These are phyloP conservation scores for Yarrowia sp. DNA, from an alignment of 805 yeast genomes.

Conservation along the genomic window DNA sequence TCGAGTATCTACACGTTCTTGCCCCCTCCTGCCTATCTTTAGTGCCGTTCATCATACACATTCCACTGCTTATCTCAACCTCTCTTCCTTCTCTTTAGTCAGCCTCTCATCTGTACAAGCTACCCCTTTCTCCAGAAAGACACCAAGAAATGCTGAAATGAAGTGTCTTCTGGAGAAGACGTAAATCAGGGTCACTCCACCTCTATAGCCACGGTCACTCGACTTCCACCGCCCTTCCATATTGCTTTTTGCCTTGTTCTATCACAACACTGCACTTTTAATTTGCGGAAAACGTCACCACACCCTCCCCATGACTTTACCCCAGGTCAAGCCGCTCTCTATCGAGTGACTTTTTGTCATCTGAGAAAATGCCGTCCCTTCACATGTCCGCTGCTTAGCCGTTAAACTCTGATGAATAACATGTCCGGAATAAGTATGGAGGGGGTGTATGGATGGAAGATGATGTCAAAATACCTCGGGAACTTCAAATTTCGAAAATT, in stretches of 20 bases:
- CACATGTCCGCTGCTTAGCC: conserved; percentile 31
- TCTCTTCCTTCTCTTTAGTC: neutral
- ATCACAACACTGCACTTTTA: neutral
- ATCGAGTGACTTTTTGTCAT: conserved; percentile 22
- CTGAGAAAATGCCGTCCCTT: conserved; percentile 21
- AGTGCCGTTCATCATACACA: neutral
- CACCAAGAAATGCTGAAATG: too few species aligned
- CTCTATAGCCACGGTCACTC: neutral
- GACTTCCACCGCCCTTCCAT: neutral
- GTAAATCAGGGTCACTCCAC: neutral
- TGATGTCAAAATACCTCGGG: too few species aligned
- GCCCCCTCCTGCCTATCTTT: neutral
- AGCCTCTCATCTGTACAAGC: conserved; percentile 3
- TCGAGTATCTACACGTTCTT: too few species aligned
- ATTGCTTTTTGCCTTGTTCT: neutral
- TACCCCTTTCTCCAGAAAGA: too few species aligned
- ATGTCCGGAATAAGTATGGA: conserved; percentile 1
- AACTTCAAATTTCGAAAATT: too few species aligned
- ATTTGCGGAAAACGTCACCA: neutral
- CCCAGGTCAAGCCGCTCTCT: conserved; percentile 25
- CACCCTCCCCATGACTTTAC: conserved; percentile 22
- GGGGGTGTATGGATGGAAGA: neutral
- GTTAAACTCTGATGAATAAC: conserved; percentile 10
- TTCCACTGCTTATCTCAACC: neutral
- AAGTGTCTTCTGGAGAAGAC: too few species aligned